Evolutionary conservation across 352 stramenopile species (phyloP), one percentile per base, ranked within the genome.

Genomic region (Stramenopiles sp.): DNA sequence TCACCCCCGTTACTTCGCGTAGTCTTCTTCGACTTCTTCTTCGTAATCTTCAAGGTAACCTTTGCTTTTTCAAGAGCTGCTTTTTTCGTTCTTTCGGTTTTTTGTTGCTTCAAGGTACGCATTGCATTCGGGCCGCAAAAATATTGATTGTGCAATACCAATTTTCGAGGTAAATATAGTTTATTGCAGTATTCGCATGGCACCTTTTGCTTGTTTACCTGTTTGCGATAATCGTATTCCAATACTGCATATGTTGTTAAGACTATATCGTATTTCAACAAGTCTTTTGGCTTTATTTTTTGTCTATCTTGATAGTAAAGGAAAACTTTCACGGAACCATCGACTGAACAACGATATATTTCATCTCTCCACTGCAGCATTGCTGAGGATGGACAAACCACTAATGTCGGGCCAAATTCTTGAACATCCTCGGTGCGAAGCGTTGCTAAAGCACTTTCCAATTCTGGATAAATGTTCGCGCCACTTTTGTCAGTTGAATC

Each of bases 181-280:
- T 92, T 92, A 39, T 93, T 93, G 86, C 95, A 99, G 84, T 98
- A 98, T 39, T 93, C 92, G 86, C 96, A 99, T 78, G 88, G 85
- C 0, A 93, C 87, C 81, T 94, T 94, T 7, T 88, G 86, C 22
- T 78, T 78, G 22, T 78, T 78, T 78, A 33, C 71, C 22, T 78
- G 30, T 4, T 14, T 93, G 25, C 91, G 84, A 86, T 94, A 95
- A 81, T 99, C 96, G 75, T 83, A 91, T 83, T 97, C 91, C 31
- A 97, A 88, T 80, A 97, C 95, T 0, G 92, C 97, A 86, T 99
- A 99, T 0, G 96, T 99, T 0, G 97, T 99, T 0, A 99, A 88
- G 0, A 99, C 94, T 33, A 99, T 91, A 82, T 99, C 97, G 83
- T 97, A 97, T 32, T 93, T 93, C 7, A 88, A 88, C 67, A 99